phyloP scores from a whole-genome alignment of 345 rosid species.

The Isatis tinctoria region DNA sequence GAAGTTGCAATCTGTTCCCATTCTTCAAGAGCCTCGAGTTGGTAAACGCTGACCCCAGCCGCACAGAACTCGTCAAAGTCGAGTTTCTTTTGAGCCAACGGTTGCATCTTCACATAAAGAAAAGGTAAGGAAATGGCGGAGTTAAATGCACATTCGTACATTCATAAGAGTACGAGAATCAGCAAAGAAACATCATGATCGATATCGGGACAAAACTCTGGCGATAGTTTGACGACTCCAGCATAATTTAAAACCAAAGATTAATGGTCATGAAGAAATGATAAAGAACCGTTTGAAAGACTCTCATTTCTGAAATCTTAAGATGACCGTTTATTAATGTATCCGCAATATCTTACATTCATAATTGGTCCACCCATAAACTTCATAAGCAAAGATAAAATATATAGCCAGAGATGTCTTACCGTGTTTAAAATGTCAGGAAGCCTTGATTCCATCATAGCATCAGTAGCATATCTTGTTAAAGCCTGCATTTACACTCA shows the following conservation, averaged over 20 bases:
- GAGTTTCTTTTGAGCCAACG: conserved; percentile 60
- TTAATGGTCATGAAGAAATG: neutral
- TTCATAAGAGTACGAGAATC: neutral
- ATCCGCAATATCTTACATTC: neutral
- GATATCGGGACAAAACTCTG: neutral
- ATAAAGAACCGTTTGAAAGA: neutral
- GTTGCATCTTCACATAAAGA: conserved; percentile 56
- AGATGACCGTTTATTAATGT: neutral
- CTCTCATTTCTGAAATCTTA: neutral
- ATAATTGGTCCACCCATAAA: neutral
- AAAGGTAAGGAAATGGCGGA: neutral
- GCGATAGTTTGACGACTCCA: neutral
- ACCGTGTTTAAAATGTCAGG: conserved; percentile 69
- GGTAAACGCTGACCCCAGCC: conserved; percentile 76
- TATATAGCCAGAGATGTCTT: conserved; percentile 13
- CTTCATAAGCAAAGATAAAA: neutral
- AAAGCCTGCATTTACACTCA: conserved; percentile 57
- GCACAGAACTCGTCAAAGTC: conserved; percentile 91
- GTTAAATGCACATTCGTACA: neutral
- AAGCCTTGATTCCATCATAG: conserved; percentile 80
- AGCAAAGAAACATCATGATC: neutral
- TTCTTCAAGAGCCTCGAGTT: conserved; percentile 77
- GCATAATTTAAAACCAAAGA: neutral
- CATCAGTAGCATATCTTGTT: conserved; percentile 61
- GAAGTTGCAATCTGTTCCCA: conserved; percentile 75